Conservation (phyloP, 257 asterid species). For the Jacaranda copaia region DNA sequence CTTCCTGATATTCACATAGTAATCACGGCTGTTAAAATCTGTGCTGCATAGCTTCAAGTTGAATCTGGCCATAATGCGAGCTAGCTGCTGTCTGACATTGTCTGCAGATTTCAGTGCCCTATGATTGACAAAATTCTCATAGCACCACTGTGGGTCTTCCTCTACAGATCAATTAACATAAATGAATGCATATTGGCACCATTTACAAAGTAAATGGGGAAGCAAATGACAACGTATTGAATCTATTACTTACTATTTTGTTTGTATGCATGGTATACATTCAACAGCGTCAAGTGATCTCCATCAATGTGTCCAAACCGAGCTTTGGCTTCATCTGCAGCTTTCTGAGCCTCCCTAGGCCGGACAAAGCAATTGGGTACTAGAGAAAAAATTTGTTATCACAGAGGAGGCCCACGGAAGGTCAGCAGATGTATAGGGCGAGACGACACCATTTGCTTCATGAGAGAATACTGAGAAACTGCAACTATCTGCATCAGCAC, state of each 20-base stretch:
- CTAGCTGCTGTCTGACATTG: slow-evolving; percentile 93
- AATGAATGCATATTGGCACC: slow-evolving; percentile 32
- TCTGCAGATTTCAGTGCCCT: slow-evolving; percentile 94
- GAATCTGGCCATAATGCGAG: slow-evolving; percentile 91
- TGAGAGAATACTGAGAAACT: slow-evolving; percentile 99
- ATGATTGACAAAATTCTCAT: slow-evolving; percentile 79
- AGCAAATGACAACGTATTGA: background rate
- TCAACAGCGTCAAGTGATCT: slow-evolving; percentile 92
- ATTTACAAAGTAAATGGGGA: background rate
- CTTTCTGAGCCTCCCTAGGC: slow-evolving; percentile 99
- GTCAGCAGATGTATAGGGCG: slow-evolving; percentile 99
- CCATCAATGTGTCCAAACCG: slow-evolving; percentile 96
- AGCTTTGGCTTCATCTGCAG: slow-evolving; percentile 99
- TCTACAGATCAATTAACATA: slow-evolving; percentile 49
- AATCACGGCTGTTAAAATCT: slow-evolving; percentile 94
- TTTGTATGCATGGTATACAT: slow-evolving; percentile 94
- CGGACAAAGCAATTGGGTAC: slow-evolving; percentile 99
- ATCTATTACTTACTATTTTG: slow-evolving; percentile 72
- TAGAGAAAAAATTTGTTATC: slow-evolving; percentile 97
- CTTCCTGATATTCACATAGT: slow-evolving; percentile 91
- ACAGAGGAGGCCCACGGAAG: slow-evolving; percentile 99
- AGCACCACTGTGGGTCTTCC: slow-evolving; percentile 97
- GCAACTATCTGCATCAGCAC: slow-evolving; percentile 99
- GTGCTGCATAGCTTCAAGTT: slow-evolving; percentile 96
- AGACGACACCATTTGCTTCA: slow-evolving; percentile 96